Base-by-base conservation (phyloP, 2,329 filamentous ascomycete genomes). In the Alternaria alternata region DNA sequence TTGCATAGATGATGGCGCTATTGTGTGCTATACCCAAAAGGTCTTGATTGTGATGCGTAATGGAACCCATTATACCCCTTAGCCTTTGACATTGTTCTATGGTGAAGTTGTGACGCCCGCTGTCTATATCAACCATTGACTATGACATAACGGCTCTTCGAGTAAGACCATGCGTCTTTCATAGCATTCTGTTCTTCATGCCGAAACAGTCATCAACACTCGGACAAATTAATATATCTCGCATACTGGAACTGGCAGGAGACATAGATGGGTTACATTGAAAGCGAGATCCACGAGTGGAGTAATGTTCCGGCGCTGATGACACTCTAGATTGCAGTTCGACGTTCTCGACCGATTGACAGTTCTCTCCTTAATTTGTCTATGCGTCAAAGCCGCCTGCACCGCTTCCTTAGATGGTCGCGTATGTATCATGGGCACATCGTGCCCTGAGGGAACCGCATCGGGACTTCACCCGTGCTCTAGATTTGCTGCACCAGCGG, bases 1-100 rank as follows among this genome's bases (percentile, higher is more conserved):
- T 53, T 52, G 49, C 49, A 52, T 52, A 52, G 49, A 34, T 34
- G 46, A 22, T n/a, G 46, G 46, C 30, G 46, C 46, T 30, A 5
- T 24, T n/a, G 1, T n/a, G 18, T 41, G 38, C 32, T 36, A 24
- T 34, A 48, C 20, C 46, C 46, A 34, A 48, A 48, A 48, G 30
- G 46, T 22, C 46, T 34, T 48, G 38, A 34, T 48, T 48, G 46
- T 48, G 46, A 48, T 48, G 46, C 30, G 46, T 48, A 48, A 48
- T 48, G 46, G 46, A 48, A 48, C 6, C 46, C 28, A 48, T 36
- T 48, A 48, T 48, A 48, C 30, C 46, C 46, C 16, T 24, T 48
- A 36, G 7, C 16, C 16, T 41, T 41, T 7, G 4, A 12, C 38
- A 7, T 22, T 20, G 1, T 6, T 22, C 1, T 18, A 26, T 26